Base-by-base conservation (phyloP, 441 rosid genomes). In the Croton laevigatus region DNA sequence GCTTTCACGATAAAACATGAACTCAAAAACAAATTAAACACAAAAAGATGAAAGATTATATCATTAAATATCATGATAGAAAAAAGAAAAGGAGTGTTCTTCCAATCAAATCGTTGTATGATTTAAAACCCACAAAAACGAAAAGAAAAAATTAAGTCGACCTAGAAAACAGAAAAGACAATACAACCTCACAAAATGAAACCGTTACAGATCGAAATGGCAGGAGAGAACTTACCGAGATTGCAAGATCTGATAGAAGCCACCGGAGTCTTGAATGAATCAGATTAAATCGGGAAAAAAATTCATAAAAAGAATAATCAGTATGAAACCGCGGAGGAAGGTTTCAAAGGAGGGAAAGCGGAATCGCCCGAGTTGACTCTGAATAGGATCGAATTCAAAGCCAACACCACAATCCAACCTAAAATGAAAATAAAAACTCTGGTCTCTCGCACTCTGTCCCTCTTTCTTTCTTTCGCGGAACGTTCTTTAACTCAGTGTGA, bases 321-420 rank as follows among this genome's bases (percentile, higher is more conserved):
- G 8, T 6, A 49, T 8, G 68, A 66, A 52, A 51, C 34, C 11
- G 59, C 48, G 10, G 37, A 40, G 71, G 61, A 67, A 53, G 22
- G 12, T 10, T 36, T 12, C 51, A 40, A 45, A 17, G 23, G 42
- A 22, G 16, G 16, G 42, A 20, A 55, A 27, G 8, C 3, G 48
- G 80, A 79, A 79, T 62, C 65, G 76, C 62, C 66, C 52, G 78
- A 78, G 81, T 78, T 68, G 79, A 76, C 76, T 81, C 78, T 75
- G 9, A 38, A 45, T 40, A n/a, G 14, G 3, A 3, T 19, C 46
- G 19, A 23, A 59, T n/a, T 46, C 9, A 49, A 73, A 59, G 55
- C 55, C 11, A 40, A 20, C 0, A n/a, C 60, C 49, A 37, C 16
- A 20, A 52, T 22, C 32, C 36, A 17, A 19, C 51, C 62, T 8